phyloP scores from a whole-genome alignment of 805 yeast species.

The Ogataea salicorniae region DNA sequence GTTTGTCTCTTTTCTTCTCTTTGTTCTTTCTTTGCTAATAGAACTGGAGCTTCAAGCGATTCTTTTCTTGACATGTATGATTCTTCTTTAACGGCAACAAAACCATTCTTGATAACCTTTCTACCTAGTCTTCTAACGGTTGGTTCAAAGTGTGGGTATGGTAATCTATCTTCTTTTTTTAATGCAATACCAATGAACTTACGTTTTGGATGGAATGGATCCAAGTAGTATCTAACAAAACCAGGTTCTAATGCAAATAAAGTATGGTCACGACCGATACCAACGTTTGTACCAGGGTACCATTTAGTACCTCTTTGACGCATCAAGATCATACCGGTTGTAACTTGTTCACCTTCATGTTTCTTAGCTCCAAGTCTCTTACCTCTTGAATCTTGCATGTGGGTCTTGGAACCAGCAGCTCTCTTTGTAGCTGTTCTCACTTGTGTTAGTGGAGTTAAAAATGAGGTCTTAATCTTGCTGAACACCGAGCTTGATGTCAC shows the following conservation, averaged over 20 bases:
- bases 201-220: constrained; percentile 94
- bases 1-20: constrained; percentile 38
- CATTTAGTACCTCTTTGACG: constrained; percentile 94
- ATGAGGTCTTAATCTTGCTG: neutral
- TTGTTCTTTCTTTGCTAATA: constrained; percentile 34
- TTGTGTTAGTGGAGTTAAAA: constrained; percentile 13
- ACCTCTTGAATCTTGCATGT: constrained; percentile 92
- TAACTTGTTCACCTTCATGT: constrained; percentile 71
- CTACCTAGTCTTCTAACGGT: constrained; percentile 80
- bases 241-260: constrained; percentile 91
- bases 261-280: constrained; percentile 92
- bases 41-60: constrained; percentile 47
- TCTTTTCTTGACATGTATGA: constrained; percentile 65
- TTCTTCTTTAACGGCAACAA: constrained; percentile 53
- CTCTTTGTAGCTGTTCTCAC: constrained; percentile 90
- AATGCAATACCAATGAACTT: constrained; percentile 87
- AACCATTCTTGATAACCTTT: constrained; percentile 44
- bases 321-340: constrained; percentile 80
- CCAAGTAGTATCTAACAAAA: constrained; percentile 81
- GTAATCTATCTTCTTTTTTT: constrained; percentile 55
- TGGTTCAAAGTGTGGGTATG: constrained; percentile 90
- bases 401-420: constrained; percentile 93
- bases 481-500: neutral
- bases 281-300: constrained; percentile 89
- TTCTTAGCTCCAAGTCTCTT: constrained; percentile 88